A percentile compares a stretch with the other conserved stretches of the same genome.
phyloP scores from a whole-genome alignment of 192 early-diverging fungal species.

The Pilobolus umbonatus region DNA sequence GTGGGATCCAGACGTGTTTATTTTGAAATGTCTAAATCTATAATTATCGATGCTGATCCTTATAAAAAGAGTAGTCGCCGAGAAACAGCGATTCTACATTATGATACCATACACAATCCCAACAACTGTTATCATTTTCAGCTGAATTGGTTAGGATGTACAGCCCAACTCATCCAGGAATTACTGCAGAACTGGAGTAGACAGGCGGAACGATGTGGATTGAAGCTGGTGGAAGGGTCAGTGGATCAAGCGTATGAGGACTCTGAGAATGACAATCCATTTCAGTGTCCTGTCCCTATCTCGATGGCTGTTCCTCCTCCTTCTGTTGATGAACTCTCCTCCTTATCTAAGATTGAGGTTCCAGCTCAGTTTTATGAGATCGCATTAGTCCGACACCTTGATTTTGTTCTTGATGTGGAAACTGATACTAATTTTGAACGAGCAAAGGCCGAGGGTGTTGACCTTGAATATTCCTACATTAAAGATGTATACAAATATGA shows the following conservation, averaged over 20 bases:
- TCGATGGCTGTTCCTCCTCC: slow-evolving; percentile 60
- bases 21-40: slow-evolving; percentile 59
- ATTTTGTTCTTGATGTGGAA: slow-evolving; percentile 93
- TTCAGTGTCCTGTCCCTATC: slow-evolving; percentile 73
- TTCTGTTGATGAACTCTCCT: slow-evolving; percentile 35
- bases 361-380: slow-evolving; percentile 67
- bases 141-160: slow-evolving; percentile 94
- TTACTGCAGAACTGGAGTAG: slow-evolving; percentile 75
- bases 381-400: slow-evolving; percentile 72
- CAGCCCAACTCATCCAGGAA: slow-evolving; percentile 83
- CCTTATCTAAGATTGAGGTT: slow-evolving; percentile 37
- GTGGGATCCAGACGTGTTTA: background rate
- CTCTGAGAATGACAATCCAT: slow-evolving; percentile 81
- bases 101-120: slow-evolving; percentile 87
- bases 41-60: slow-evolving; percentile 84
- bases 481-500: slow-evolving; percentile 68
- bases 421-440: slow-evolving; percentile 69
- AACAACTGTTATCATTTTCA: slow-evolving; percentile 89
- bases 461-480: slow-evolving; percentile 55
- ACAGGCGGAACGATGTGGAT: slow-evolving; percentile 79
- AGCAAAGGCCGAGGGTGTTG: slow-evolving; percentile 33
- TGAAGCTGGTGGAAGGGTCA: slow-evolving; percentile 88
- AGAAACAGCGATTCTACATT: slow-evolving; percentile 83
- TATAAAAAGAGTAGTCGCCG: slow-evolving; percentile 67
- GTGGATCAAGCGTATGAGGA: slow-evolving; percentile 61